Evolutionary conservation across 1,284 basidiomycete species (phyloP), one percentile per base, ranked within the genome.

Genomic region (Trichosporon sp.): DNA sequence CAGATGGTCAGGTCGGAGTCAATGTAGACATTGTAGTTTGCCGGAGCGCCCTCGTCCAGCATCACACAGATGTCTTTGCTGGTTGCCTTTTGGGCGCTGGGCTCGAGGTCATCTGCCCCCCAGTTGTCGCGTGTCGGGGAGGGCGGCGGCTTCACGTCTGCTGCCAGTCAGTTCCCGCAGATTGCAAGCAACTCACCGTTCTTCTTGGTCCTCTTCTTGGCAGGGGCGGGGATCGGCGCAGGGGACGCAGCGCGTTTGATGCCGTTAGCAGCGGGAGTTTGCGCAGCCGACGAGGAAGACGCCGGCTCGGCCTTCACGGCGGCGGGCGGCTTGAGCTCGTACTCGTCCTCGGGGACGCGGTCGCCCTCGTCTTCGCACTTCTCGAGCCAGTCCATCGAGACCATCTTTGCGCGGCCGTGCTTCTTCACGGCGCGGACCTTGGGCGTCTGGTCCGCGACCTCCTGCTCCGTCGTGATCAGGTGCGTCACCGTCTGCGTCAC

Each of bases 21-120:
- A 32, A 80, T 77, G 70, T 86, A 87, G 11, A 90, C 89, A 76
- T 88, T 84, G 75, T 89, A 65, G 42, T 5, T 31, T 25, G 3
- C 5, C 15, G 56, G 56, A 1, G 56, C 56, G 29, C 56, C 23
- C 38, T 72, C 68, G 67, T 72, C 71, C 47, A 72, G 15, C 11
- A 67, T 67, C 15, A 72, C 65, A 38, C 29, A 47, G 15, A 60
- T 64, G 18, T 29, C 47, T 51, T 65, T 64, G 38, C 31, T 62
- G 35, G 23, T 47, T 1, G 67, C 38, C 64, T 69, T 69, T 34
- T 71, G 68, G 3, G 65, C 65, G 31, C 42, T 47, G 29, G 56
- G 51, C 15, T 60, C 62, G 21, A 58, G 18, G 42, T 15, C 44
- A n/a, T 62, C 66, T 32, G 44, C 47, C 4, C 62, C 53, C 12